Evolutionary conservation across 768 basidiomycete species (phyloP).

Genomic region (Clitopilus passeckerianus): DNA sequence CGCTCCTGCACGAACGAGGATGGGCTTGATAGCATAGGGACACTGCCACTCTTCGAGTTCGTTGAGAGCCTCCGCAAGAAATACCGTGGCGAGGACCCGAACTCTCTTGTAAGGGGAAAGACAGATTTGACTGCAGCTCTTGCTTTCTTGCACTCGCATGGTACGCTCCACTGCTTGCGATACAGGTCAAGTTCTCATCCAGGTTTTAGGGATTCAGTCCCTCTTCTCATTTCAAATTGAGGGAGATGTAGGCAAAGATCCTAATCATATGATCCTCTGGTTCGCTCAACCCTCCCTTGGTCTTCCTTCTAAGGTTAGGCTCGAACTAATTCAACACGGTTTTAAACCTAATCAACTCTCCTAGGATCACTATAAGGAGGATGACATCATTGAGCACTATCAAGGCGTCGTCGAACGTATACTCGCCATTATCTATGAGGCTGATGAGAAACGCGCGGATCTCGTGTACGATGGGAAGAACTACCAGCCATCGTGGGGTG

Average conservation of each 20-base stretch:
- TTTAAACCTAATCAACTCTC: no score
- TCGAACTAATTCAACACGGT: not conserved
- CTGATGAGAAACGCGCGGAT: constrained; percentile 29
- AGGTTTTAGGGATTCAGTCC: constrained; percentile 60
- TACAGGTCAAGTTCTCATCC: constrained; percentile 1
- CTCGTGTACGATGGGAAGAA: constrained; percentile 31
- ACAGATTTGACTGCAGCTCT: constrained; percentile 77
- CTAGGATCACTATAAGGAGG: constrained; percentile 89
- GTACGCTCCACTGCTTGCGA: constrained; percentile 25
- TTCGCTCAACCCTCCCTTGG: constrained; percentile 78
- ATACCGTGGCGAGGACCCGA: constrained; percentile 42
- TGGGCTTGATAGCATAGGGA: constrained; percentile 65
- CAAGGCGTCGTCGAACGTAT: constrained; percentile 62
- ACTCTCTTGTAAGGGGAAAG: constrained; percentile 27
- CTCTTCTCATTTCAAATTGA: constrained; percentile 80
- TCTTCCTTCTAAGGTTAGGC: constrained; percentile 78
- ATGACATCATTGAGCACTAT: constrained; percentile 62
- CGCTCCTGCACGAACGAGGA: constrained; percentile 79
- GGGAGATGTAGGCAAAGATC: constrained; percentile 83
- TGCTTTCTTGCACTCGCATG: constrained; percentile 83
- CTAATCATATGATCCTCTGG: constrained; percentile 82
- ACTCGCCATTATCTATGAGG: constrained; percentile 52
- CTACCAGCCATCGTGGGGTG: constrained; percentile 77
- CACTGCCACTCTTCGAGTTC: constrained; percentile 64
- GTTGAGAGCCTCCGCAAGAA: constrained; percentile 55